Evolutionary conservation across 2,329 filamentous ascomycete genomes (phyloP).

Genomic region (Penicillium sp.): DNA sequence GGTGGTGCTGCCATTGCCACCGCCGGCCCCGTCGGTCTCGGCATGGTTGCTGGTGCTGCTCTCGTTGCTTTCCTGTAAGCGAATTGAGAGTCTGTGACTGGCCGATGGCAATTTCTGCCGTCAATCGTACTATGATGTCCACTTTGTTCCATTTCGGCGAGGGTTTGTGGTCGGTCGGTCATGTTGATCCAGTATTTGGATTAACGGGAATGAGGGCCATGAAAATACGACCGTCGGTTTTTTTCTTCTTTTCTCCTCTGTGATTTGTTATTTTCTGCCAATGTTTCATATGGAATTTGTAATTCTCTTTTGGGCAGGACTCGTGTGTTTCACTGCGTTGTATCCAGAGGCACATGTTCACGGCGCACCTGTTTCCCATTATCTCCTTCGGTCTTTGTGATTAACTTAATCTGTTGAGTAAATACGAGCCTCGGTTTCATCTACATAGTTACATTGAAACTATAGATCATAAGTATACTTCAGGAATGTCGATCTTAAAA

Average conservation of each 20-base stretch:
- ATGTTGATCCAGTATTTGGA: neutral
- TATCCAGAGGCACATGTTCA: conserved; percentile 9
- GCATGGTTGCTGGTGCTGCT: conserved; percentile 36
- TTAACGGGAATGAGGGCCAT: conserved; percentile 14
- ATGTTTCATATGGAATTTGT: conserved; percentile 12
- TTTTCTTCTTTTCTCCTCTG: neutral
- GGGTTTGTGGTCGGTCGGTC: neutral
- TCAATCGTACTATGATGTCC: neutral
- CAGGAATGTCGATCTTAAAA: neutral
- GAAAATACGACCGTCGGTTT: conserved; percentile 14
- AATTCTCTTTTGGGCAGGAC: conserved; percentile 9
- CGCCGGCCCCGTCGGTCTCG: conserved; percentile 30
- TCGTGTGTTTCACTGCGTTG: conserved; percentile 2
- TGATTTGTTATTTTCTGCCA: neutral
- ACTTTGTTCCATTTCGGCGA: neutral
- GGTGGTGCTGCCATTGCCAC: conserved; percentile 31
- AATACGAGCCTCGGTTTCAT: conserved; percentile 2
- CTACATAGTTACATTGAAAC: neutral
- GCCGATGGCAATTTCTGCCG: neutral
- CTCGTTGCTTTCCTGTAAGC: conserved; percentile 38
- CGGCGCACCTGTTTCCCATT: conserved; percentile 9
- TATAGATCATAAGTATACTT: neutral
- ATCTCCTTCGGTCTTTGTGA: conserved; percentile 5
- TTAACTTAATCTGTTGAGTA: conserved; percentile 12
- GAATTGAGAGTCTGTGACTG: neutral